Percentiles rank a stretch among this genome's conserved stretches.
These are phyloP conservation scores for Fagus sylvatica DNA, from an alignment of 306 rosid genomes.

Conservation along the genomic window DNA sequence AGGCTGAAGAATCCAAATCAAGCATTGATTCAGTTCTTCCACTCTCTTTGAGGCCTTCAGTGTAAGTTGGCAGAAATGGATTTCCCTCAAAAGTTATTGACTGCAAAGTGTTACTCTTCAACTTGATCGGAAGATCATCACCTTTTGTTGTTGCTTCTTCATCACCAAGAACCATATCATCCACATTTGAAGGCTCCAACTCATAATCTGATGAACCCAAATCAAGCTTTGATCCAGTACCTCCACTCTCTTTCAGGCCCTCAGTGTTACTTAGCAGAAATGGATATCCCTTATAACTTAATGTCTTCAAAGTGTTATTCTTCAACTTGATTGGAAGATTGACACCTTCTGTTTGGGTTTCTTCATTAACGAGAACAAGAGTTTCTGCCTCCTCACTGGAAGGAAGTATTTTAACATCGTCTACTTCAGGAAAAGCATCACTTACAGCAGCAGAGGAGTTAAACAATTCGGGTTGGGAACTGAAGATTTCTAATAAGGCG, in stretches of 20 bases:
- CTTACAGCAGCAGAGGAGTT: slow-evolving; percentile 6
- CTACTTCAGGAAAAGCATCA: slow-evolving; percentile 17
- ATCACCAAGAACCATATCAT: slow-evolving; percentile 14
- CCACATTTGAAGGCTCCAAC: slow-evolving; percentile 27
- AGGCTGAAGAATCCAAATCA: slow-evolving; percentile 3
- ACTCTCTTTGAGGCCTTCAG: slow-evolving; percentile 34
- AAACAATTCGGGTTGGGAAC: slow-evolving; percentile 37
- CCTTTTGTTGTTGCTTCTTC: slow-evolving; percentile 27
- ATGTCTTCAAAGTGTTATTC: slow-evolving; percentile 20
- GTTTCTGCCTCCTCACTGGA: slow-evolving; percentile 7
- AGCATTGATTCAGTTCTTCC: neutral
- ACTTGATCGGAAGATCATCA: slow-evolving; percentile 21
- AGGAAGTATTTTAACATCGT: slow-evolving; percentile 28
- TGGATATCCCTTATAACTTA: slow-evolving; percentile 51
- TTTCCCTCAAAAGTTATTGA: slow-evolving; percentile 42
- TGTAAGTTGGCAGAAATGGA: slow-evolving; percentile 77
- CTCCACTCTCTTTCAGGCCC: slow-evolving; percentile 27
- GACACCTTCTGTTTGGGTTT: slow-evolving; percentile 24
- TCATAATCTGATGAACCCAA: neutral
- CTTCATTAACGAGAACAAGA: slow-evolving; percentile 19
- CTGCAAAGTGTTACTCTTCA: slow-evolving; percentile 19
- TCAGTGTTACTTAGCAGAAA: slow-evolving; percentile 66
- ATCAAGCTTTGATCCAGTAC: neutral
- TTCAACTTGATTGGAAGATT: slow-evolving; percentile 25
- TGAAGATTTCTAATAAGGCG: slow-evolving; percentile 59